Base-by-base conservation (phyloP, 129 eudicot species). In the Lactuca sativa region DNA sequence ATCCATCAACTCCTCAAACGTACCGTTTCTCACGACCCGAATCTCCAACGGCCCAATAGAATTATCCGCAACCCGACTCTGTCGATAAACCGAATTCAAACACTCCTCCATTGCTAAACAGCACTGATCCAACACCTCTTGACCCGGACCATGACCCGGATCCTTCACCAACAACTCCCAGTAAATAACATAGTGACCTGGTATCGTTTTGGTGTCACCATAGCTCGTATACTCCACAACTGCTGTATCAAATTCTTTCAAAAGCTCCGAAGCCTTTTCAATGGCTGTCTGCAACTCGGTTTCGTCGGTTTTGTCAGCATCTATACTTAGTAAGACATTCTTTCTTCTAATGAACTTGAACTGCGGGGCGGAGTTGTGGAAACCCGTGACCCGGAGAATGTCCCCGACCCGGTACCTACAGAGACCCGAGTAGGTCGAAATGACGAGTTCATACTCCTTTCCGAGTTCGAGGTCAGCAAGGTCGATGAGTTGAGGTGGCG, bases 321-420 rank as follows among this genome's bases (percentile, higher is more conserved):
- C 96, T 0, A 88, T 86, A 60, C 96, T 88, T 30, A 88, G 58
- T 0, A 83, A 77, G 11, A 88, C 96, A 40, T 88, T 88, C 49
- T 86, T 86, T 55, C 96, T 64, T 73, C 96, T 83, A 16, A 88
- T 77, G 77, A 88, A 88, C 59, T 79, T 85, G 84, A 88, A 88
- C 62, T 88, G 95, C 0, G 95, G 95, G 13, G 91, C 81, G 47
- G 88, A 80, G 73, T 88, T 88, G 58, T 88, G 88, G 82, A 88
- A 88, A n/a, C 96, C 92, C 15, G 96, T 82, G 74, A 88, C 96
- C 61, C 96, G 70, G 34, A 88, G 89, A 68, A 88, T 79, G 78
- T 88, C 96, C 0, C 96, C 96, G 16, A 88, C 91, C 44, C 91
- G 80, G 80, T 88, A 88, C 56, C 96, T 72, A 67, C 86, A 88